These are phyloP conservation scores for Mycena capillaripes DNA, from an alignment of 768 basidiomycete species.

Conservation along the genomic window DNA sequence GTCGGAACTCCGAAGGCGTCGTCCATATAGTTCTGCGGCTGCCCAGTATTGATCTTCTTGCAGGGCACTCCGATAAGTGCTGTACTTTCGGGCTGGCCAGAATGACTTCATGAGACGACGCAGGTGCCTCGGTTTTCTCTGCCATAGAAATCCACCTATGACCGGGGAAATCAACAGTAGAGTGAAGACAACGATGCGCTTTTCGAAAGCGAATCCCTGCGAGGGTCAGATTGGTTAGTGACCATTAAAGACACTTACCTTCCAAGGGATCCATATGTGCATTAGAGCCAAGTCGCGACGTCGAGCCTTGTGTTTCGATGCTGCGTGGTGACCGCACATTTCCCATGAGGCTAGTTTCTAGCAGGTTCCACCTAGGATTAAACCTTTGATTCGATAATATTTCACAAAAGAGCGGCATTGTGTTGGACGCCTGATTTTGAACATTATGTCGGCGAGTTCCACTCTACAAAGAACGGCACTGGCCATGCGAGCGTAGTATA, in stretches of 20 bases:
- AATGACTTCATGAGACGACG: background rate
- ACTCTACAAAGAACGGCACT: background rate
- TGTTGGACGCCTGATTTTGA: background rate
- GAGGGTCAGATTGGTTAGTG: background rate
- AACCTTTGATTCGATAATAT: background rate
- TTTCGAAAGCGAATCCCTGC: constrained; percentile 1
- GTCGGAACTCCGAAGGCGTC: constrained; percentile 27
- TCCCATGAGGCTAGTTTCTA: constrained; percentile 21
- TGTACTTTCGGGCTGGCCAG: constrained; percentile 3
- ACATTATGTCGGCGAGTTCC: background rate
- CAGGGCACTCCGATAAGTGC: constrained; percentile 3
- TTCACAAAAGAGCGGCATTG: background rate
- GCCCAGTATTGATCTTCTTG: constrained; percentile 33
- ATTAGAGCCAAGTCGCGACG: constrained; percentile 1
- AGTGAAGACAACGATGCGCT: background rate
- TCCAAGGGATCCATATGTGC: constrained; percentile 23
- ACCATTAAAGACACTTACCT: background rate
- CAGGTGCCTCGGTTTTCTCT: background rate
- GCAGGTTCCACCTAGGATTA: background rate
- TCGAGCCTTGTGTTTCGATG: constrained; percentile 9
- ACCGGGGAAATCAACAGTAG: constrained; percentile 24
- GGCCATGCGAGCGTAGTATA: background rate
- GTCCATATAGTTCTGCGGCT: constrained; percentile 23
- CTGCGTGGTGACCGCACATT: constrained; percentile 11
- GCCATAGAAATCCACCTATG: constrained; percentile 19